Evolutionary conservation across 176 grass and related monocot species (phyloP).

Genomic region (Eragrostis nindensis): DNA sequence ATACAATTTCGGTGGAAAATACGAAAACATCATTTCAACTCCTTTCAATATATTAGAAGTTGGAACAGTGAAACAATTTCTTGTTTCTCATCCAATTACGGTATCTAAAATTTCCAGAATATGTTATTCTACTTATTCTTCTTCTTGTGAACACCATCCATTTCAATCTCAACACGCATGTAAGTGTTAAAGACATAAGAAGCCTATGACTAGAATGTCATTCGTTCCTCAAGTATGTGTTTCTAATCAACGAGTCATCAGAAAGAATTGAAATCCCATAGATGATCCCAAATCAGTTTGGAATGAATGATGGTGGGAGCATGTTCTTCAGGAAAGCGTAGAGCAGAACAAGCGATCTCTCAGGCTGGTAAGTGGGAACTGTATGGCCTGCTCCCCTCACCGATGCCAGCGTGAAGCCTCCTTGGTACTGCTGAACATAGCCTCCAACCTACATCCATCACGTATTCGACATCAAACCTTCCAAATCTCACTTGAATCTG

Average conservation of each 20-base stretch:
- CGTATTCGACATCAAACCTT: not conserved
- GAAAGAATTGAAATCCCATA: not conserved
- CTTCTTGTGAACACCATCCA: not conserved
- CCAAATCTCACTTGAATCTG: not conserved
- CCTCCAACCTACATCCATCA: constrained; percentile 49
- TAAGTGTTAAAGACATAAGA: not conserved
- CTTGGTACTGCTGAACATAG: constrained; percentile 53
- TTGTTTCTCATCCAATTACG: no score
- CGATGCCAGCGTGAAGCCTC: constrained; percentile 43
- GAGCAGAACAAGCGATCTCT: constrained; percentile 50
- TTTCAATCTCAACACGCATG: not conserved
- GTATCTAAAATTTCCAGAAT: no score
- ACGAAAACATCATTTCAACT: no score
- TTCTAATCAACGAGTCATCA: not conserved
- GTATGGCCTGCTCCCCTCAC: constrained; percentile 56
- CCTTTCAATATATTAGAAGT: no score
- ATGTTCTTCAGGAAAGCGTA: constrained; percentile 48
- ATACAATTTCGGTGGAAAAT: no score
- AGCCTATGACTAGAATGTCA: not conserved
- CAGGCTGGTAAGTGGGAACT: constrained; percentile 56
- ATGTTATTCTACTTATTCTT: not conserved
- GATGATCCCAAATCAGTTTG: constrained; percentile 2
- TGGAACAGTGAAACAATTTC: not conserved
- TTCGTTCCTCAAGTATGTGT: not conserved
- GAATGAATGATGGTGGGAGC: constrained; percentile 41